These are phyloP conservation scores for Fraxinus paxiana DNA, from an alignment of 305 asterid genomes.

Conservation along the genomic window DNA sequence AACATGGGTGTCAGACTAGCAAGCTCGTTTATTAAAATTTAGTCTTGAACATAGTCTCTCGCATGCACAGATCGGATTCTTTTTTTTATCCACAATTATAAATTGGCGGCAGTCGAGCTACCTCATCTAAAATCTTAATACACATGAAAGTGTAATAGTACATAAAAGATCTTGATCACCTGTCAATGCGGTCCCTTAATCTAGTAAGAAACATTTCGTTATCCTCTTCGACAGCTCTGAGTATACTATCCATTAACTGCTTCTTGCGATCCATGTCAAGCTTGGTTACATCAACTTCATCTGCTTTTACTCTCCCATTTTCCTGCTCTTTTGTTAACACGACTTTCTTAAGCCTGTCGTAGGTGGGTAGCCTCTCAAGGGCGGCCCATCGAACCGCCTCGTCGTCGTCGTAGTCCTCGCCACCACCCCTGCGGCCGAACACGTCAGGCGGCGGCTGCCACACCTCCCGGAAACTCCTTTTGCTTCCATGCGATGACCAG, in stretches of 20 bases:
- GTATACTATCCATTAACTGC: slow-evolving; percentile 17
- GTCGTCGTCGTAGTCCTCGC: slow-evolving; percentile 25
- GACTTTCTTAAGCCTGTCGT: slow-evolving; percentile 22
- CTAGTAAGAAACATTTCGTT: slow-evolving; percentile 31
- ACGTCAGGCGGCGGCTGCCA: slow-evolving; percentile 31
- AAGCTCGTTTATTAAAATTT: not conserved
- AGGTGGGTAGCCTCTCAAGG: slow-evolving; percentile 42
- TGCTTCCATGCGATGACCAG: not conserved
- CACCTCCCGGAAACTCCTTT: slow-evolving; percentile 19
- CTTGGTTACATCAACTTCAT: slow-evolving; percentile 23
- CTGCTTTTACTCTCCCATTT: slow-evolving; percentile 25
- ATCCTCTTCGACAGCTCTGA: slow-evolving; percentile 27
- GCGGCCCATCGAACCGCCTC: slow-evolving; percentile 45
- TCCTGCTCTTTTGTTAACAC: slow-evolving; percentile 28
- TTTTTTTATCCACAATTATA: not conserved
- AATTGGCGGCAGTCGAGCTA: not conserved
- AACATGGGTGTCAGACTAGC: not conserved
- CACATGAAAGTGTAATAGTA: not conserved
- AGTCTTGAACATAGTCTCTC: not conserved
- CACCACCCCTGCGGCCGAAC: slow-evolving; percentile 14
- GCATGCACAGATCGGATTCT: not conserved
- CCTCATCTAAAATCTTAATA: not conserved
- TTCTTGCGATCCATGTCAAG: slow-evolving; percentile 24
- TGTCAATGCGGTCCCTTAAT: slow-evolving; percentile 18
- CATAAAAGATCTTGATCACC: slow-evolving; percentile 15